phyloP scores from a whole-genome alignment of 148 eudicot species.

The Rhododendron kiyosumense region DNA sequence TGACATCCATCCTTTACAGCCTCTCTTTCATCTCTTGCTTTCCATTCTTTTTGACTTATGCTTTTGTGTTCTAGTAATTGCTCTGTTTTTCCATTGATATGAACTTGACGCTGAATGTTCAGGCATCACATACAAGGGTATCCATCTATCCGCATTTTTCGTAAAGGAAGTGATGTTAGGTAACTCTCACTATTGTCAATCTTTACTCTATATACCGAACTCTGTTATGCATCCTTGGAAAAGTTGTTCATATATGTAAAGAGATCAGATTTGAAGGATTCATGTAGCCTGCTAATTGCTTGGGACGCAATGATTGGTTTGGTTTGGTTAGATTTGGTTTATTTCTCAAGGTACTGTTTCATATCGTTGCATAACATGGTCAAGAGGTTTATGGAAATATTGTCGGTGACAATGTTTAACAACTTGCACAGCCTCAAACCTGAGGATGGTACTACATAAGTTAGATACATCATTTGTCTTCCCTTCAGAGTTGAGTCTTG shows the following conservation, averaged over 20 bases:
- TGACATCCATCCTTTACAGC: background rate
- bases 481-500: background rate
- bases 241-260: background rate
- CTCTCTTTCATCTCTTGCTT: background rate
- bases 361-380: background rate
- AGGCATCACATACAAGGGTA: constrained; percentile 97
- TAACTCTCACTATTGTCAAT: constrained; percentile 14
- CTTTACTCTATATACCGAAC: background rate
- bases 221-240: background rate
- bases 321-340: background rate
- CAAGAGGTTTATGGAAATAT: background rate
- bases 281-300: background rate
- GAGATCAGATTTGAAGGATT: background rate
- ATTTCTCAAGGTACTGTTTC: background rate
- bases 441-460: background rate
- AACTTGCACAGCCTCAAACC: background rate
- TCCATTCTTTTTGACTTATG: background rate
- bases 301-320: background rate
- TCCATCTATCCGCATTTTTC: constrained; percentile 93
- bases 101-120: constrained; percentile 21
- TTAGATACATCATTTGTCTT: background rate
- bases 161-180: constrained; percentile 83
- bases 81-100: constrained; percentile 15
- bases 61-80: background rate
- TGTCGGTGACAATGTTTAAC: background rate